These are phyloP conservation scores for Blastocystis sp. DNA, from an alignment of 352 stramenopile genomes.

Conservation along the genomic window DNA sequence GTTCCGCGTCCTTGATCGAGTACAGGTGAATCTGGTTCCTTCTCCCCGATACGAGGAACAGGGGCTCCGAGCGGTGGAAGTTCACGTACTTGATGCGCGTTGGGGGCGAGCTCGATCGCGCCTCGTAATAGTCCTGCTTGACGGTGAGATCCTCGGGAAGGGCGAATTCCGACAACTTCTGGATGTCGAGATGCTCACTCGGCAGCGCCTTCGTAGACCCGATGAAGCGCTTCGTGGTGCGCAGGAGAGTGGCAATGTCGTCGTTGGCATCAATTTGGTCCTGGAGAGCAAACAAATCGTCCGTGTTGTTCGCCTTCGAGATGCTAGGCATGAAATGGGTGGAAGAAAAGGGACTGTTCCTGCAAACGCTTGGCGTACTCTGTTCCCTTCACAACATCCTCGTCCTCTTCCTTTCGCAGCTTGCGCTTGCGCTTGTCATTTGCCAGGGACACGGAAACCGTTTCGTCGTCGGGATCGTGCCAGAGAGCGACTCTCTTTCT, in stretches of 20 bases:
- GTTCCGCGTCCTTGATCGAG: background rate
- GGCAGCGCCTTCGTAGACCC: background rate
- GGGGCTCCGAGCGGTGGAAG: constrained; percentile 34
- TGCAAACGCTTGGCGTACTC: constrained; percentile 49
- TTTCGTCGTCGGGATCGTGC: constrained; percentile 51
- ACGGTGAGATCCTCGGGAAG: background rate
- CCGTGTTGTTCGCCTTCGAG: background rate
- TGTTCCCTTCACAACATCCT: background rate
- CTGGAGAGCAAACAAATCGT: constrained; percentile 27
- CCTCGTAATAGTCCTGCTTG: background rate
- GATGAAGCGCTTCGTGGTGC: constrained; percentile 52
- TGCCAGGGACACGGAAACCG: constrained; percentile 6
- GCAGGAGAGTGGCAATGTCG: constrained; percentile 12
- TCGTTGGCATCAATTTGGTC: background rate
- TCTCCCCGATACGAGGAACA: constrained; percentile 12
- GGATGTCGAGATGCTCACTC: constrained; percentile 12
- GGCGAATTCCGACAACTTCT: background rate
- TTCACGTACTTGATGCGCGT: background rate
- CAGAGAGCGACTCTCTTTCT: background rate
- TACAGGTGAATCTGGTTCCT: constrained; percentile 31
- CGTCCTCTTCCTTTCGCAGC: constrained; percentile 19
- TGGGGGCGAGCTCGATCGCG: background rate
- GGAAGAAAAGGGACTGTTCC: background rate
- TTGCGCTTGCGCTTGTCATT: background rate
- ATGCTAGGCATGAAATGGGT: background rate